These are phyloP conservation scores for Ogataea polymorpha DNA, from an alignment of 805 yeast species.

Conservation along the genomic window DNA sequence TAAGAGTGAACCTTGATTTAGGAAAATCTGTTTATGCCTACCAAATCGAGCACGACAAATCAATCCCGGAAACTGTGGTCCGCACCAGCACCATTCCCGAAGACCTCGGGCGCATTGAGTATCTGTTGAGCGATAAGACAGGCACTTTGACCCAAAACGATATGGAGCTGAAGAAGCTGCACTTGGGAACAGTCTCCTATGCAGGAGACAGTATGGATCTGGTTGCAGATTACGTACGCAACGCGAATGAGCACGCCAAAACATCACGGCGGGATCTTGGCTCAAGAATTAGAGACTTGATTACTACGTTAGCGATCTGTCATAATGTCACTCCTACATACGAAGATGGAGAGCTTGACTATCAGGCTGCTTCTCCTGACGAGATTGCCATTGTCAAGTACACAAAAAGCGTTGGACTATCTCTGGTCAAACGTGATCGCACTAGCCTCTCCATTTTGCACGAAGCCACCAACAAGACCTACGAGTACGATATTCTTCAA, in stretches of 20 bases:
- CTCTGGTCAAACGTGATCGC: constrained; percentile 80
- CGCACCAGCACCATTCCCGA: constrained; percentile 98
- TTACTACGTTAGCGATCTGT: constrained; percentile 84
- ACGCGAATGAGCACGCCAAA: constrained; percentile 31
- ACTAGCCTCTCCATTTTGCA: constrained; percentile 67
- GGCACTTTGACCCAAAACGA: constrained; percentile 98
- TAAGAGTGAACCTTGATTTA: constrained; percentile 89
- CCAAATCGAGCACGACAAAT: constrained; percentile 84
- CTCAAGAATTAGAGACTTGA: constrained; percentile 72
- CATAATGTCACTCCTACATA: constrained; percentile 95
- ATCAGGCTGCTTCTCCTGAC: constrained; percentile 98
- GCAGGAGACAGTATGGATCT: constrained; percentile 91
- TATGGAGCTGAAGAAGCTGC: constrained; percentile 92
- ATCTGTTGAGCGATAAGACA: constrained; percentile 87
- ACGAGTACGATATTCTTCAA: constrained; percentile 67
- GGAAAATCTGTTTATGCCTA: constrained; percentile 95
- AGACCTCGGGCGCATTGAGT: constrained; percentile 94
- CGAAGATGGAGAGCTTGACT: constrained; percentile 70
- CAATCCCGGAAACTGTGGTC: constrained; percentile 84
- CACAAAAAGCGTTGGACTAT: constrained; percentile 81
- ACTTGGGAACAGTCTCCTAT: constrained; percentile 88
- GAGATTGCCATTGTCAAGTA: constrained; percentile 95
- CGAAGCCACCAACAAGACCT: constrained; percentile 46
- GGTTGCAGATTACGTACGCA: constrained; percentile 62
- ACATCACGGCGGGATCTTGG: constrained; percentile 66